A percentile compares a stretch with the other conserved stretches of the same genome.
Evolutionary conservation across 1,139 yeast genomes (phyloP).

Genomic region (Torulaspora pretoriensis): DNA sequence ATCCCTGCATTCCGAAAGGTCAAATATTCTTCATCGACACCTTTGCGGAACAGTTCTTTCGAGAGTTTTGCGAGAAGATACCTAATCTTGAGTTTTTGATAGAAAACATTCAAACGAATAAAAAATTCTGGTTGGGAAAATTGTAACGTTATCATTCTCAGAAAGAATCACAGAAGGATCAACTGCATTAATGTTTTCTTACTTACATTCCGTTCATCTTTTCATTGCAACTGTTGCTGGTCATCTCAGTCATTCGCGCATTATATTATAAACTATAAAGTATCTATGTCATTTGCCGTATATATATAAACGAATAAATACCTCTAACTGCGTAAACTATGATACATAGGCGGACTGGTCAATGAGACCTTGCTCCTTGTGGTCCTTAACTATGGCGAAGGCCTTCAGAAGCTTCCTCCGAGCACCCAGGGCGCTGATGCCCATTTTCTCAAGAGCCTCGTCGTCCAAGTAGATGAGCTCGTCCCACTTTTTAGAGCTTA

Average conservation of each 20-base stretch:
- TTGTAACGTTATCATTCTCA: neutral
- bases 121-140: conserved; percentile 40
- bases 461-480: conserved; percentile 71
- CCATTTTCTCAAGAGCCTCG: conserved; percentile 63
- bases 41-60: conserved; percentile 74
- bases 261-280: neutral
- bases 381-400: conserved; percentile 69
- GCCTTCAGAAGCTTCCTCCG: conserved; percentile 88
- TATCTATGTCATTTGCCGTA: conserved; percentile 3
- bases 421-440: conserved; percentile 93
- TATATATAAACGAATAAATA: conserved; percentile 5
- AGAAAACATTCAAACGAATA: conserved; percentile 40
- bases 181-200: neutral
- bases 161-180: neutral
- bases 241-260: conserved; percentile 3
- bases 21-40: conserved; percentile 80
- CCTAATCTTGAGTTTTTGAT: conserved; percentile 54
- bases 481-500: conserved; percentile 73
- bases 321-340: neutral
- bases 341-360: conserved; percentile 28
- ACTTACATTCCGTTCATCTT: neutral
- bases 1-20: conserved; percentile 60
- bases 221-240: neutral
- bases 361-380: conserved; percentile 38
- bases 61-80: conserved; percentile 53